phyloP scores from a whole-genome alignment of 2,329 filamentous ascomycete species.

The Cercospora beticola region DNA sequence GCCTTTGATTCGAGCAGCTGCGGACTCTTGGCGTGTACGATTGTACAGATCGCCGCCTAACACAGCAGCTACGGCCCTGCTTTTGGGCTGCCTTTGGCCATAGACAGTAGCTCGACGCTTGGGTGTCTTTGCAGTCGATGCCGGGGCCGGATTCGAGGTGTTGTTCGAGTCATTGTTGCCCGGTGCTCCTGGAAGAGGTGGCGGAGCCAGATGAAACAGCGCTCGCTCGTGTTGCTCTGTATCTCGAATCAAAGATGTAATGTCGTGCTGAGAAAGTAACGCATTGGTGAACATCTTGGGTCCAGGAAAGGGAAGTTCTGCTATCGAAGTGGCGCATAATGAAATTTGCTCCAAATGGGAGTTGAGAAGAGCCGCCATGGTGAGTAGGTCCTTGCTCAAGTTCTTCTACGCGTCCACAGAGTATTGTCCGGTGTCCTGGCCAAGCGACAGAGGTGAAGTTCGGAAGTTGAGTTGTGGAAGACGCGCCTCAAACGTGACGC shows the following conservation, averaged over 20 bases:
- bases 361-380: slow-evolving; percentile 44
- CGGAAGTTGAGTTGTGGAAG: neutral
- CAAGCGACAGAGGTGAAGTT: neutral
- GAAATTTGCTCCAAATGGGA: slow-evolving; percentile 54
- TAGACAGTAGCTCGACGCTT: slow-evolving; percentile 52
- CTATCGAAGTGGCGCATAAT: slow-evolving; percentile 50
- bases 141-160: slow-evolving; percentile 12
- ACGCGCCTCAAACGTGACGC: slow-evolving; percentile 1
- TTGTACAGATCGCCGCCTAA: slow-evolving; percentile 84
- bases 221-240: slow-evolving; percentile 93
- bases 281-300: slow-evolving; percentile 97
- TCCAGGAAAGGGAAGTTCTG: slow-evolving; percentile 65
- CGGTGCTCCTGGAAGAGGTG: slow-evolving; percentile 51
- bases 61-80: slow-evolving; percentile 86
- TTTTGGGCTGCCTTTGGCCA: slow-evolving; percentile 55
- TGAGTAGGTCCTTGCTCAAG: neutral
- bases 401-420: neutral
- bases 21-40: slow-evolving; percentile 65
- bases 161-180: slow-evolving; percentile 42
- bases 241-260: slow-evolving; percentile 90
- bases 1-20: slow-evolving; percentile 52
- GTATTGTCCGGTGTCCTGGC: neutral
- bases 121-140: slow-evolving; percentile 20
- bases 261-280: slow-evolving; percentile 78
- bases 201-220: slow-evolving; percentile 84